Conservation (phyloP, 768 basidiomycete genomes). For the Suillus subaureus region DNA sequence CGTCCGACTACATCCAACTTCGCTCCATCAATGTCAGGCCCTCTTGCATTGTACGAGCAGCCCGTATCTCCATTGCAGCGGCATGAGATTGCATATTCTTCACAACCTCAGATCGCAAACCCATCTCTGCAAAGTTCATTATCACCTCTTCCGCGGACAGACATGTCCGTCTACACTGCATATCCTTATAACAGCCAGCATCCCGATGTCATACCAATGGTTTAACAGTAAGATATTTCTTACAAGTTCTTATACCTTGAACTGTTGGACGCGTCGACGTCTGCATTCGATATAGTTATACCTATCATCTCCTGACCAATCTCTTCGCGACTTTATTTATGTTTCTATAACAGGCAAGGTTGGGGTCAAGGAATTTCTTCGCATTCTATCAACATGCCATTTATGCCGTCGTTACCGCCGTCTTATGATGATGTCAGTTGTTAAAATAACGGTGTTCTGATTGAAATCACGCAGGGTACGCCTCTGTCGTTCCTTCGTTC, state of each 20-base stretch:
- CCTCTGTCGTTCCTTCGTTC: not conserved
- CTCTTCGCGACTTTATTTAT: not conserved
- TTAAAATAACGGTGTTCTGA: not conserved
- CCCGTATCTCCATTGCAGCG: not conserved
- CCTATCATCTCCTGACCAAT: not conserved
- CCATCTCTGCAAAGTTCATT: conserved; percentile 7
- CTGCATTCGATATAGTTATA: not conserved
- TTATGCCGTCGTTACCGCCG: not conserved
- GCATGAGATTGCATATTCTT: not conserved
- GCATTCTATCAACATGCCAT: not conserved
- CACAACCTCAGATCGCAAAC: not conserved
- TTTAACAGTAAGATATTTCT: conserved; percentile 8
- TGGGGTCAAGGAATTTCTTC: not conserved
- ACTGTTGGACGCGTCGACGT: not conserved
- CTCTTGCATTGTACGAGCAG: not conserved
- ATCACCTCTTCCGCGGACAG: conserved; percentile 15
- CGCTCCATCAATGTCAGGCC: not conserved
- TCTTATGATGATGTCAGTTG: too few relatives aligned
- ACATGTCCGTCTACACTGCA: conserved; percentile 15
- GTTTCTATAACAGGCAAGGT: not conserved
- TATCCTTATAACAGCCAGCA: conserved; percentile 1
- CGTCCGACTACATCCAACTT: conserved; percentile 17
- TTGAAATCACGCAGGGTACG: not conserved
- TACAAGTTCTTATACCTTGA: not conserved
- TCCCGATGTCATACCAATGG: conserved; percentile 22